Conservation (phyloP, 2,329 filamentous ascomycete genomes). For the Clarireedia homoeocarpa region DNA sequence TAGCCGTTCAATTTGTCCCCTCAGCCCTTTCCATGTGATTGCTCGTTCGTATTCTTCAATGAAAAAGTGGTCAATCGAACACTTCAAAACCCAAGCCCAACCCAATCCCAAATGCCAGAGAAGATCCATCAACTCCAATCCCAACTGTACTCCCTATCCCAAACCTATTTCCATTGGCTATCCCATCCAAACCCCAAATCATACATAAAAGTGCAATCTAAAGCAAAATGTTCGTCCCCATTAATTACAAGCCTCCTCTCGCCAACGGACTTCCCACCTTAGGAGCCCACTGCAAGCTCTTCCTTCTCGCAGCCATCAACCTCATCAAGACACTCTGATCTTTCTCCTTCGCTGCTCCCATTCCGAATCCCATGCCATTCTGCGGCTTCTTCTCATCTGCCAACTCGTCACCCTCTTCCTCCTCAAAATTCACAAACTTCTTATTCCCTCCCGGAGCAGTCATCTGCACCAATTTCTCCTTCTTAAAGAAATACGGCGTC, state of each 20-base stretch:
- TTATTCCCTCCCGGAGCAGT: conserved; percentile 18
- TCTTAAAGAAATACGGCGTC: conserved; percentile 28
- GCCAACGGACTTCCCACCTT: conserved; percentile 66
- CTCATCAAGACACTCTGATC: conserved; percentile 38
- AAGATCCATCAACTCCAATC: too few relatives aligned
- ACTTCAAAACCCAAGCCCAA: too few relatives aligned
- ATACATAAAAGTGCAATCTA: too few relatives aligned
- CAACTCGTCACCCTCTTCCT: conserved; percentile 5
- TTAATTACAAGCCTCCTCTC: conserved; percentile 28
- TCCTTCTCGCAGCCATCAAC: conserved; percentile 64
- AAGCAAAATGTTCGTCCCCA: not conserved
- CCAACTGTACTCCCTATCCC: not conserved
- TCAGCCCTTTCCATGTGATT: too few relatives aligned
- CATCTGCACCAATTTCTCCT: conserved; percentile 26
- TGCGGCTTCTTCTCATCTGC: not conserved
- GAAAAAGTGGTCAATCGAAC: too few relatives aligned
- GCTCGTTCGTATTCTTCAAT: too few relatives aligned
- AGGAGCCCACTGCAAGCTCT: conserved; percentile 71
- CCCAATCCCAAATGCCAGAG: too few relatives aligned
- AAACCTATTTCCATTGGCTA: not conserved
- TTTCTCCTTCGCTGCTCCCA: conserved; percentile 38
- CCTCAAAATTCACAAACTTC: conserved; percentile 18
- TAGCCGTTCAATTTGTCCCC: too few relatives aligned
- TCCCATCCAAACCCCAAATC: not conserved
- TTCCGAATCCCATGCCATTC: conserved; percentile 26